Evolutionary conservation across 495 filamentous ascomycete genomes (phyloP), one percentile per base, ranked within the genome.

Genomic region (Umbilicaria muhlenbergii): DNA sequence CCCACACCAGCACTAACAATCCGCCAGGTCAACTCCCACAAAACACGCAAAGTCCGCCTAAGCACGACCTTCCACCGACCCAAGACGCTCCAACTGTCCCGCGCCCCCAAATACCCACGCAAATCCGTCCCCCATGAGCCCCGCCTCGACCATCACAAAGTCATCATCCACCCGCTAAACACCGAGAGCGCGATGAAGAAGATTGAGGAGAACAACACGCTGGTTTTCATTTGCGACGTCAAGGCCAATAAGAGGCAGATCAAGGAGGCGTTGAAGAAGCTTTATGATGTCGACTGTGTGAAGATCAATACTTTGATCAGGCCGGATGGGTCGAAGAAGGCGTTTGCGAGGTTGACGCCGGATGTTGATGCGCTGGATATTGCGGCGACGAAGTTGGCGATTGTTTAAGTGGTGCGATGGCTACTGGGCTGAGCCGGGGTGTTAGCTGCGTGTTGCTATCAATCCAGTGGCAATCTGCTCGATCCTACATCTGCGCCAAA

Each of bases 171-270:
- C 73, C 70, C 70, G 45, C 74, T 98, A 49, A 99, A 99, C 76
- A 95, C 91, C 42, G 91, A 98, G 79, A 85, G 80, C 53, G 92
- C 91, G 58, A 94, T 99, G 86, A 99, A 99, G 86, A 95, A 94
- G 82, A 93, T 96, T 52, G 92, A 96, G 78, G 91, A 96, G 82
- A 84, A 96, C 77, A 94, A 99, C 77, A 94, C 91, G 55, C 74
- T 96, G 17, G 92, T 96, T 54, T 96, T 99, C 73, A 94, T 96
- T 59, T 87, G 94, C 58, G 85, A 99, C 54, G 77, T 86, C 63
- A 94, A 95, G 83, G 77, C 86, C 58, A 99, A 99, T 75, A 99
- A 99, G 84, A 80, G 87, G 59, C 91, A 99, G 78, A 99, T 99
- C 71, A 94, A 94, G 78, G 73, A 75, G 57, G 83, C 91, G 49